A percentile compares a stretch with the other conserved stretches of the same genome.
Conservation (phyloP, 345 rosid genomes). For the Trapa incisa region DNA sequence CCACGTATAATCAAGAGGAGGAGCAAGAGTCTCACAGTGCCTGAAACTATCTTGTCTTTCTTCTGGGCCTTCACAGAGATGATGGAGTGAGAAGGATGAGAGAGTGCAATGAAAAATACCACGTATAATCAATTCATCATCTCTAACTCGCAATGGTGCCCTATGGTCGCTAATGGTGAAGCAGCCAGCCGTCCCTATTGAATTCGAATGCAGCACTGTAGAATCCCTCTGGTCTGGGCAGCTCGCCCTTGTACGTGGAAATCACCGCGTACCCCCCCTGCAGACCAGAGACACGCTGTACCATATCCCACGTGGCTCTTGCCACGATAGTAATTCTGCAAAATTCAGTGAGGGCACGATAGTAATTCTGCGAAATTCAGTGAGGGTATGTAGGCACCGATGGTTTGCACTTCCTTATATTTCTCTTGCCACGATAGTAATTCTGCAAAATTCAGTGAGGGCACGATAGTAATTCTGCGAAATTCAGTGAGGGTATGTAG, state of each 20-base stretch:
- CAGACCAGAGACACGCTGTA: background rate
- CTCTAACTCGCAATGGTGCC: background rate
- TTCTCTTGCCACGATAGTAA: background rate
- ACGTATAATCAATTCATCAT: background rate
- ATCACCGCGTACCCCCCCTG: background rate
- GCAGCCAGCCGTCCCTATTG: background rate
- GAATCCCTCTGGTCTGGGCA: background rate
- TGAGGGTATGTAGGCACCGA: too few relatives aligned
- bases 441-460: background rate
- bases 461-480: too few relatives aligned
- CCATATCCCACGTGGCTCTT: background rate
- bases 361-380: too few relatives aligned
- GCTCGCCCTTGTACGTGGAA: slow-evolving; percentile 3
- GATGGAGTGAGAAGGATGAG: background rate
- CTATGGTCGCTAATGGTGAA: background rate
- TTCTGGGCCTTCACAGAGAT: background rate
- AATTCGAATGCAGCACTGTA: background rate
- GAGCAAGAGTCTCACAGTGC: background rate
- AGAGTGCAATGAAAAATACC: background rate
- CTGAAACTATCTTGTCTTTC: background rate
- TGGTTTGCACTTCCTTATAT: too few relatives aligned
- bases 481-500: too few relatives aligned
- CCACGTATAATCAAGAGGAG: background rate
- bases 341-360: background rate
- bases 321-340: background rate